Evolutionary conservation across 1,284 basidiomycete genomes (phyloP).

Genomic region (Boletellus deceptivus): DNA sequence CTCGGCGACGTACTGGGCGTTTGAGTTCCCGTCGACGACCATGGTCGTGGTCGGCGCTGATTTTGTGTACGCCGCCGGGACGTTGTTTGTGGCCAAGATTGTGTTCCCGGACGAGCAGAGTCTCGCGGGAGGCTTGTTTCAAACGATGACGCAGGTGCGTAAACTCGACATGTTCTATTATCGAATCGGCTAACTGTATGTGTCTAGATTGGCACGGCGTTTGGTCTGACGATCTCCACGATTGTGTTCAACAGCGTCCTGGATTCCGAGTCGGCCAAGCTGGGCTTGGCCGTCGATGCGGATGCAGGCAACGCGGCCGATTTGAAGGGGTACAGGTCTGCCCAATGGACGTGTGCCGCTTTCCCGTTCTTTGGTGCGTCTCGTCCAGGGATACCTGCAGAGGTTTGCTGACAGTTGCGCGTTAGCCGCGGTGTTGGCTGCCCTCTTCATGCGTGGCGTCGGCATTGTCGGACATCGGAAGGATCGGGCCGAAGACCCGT

Average conservation of each 20-base stretch:
- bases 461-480: constrained; percentile 51
- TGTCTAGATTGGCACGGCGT: constrained; percentile 65
- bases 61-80: constrained; percentile 74
- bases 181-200: background rate
- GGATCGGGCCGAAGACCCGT: constrained; percentile 4
- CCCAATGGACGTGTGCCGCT: constrained; percentile 62
- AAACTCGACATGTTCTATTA: background rate
- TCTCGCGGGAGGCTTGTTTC: constrained; percentile 74
- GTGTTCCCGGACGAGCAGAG: constrained; percentile 73
- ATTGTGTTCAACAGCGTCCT: constrained; percentile 66
- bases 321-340: constrained; percentile 56
- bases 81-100: constrained; percentile 75
- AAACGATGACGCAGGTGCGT: constrained; percentile 68
- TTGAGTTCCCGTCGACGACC: constrained; percentile 76
- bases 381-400: background rate
- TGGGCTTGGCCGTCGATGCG: constrained; percentile 33
- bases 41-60: constrained; percentile 76
- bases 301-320: constrained; percentile 35
- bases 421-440: constrained; percentile 48
- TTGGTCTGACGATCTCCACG: constrained; percentile 74
- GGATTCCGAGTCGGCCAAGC: constrained; percentile 27
- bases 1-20: constrained; percentile 70
- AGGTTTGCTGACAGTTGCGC: too few species aligned
- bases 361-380: constrained; percentile 56
- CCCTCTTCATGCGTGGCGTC: constrained; percentile 55